Percentiles rank a stretch among this genome's conserved stretches.
phyloP scores from a whole-genome alignment of 1,284 basidiomycete species.

The Tylopilus microsporus region DNA sequence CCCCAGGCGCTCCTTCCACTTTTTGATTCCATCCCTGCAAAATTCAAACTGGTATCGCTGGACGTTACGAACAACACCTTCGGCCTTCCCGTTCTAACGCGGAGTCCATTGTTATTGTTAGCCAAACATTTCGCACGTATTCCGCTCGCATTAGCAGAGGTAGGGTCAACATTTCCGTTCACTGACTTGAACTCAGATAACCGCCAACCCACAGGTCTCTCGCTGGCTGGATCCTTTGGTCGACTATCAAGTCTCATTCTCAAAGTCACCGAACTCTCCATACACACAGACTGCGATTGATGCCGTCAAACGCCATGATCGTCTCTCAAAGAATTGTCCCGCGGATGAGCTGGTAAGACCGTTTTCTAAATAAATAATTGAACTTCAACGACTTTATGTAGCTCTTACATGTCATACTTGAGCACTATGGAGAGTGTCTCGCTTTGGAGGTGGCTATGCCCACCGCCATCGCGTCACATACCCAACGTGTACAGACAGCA shows the following conservation, averaged over 20 bases:
- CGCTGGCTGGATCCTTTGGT: conserved; percentile 5
- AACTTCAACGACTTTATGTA: too few species aligned
- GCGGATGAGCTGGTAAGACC: too few species aligned
- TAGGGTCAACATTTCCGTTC: too few species aligned
- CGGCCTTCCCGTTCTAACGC: conserved; percentile 5
- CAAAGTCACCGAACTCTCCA: background rate
- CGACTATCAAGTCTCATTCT: background rate
- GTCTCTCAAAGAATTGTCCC: background rate
- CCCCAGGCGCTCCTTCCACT: background rate
- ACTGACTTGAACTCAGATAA: background rate
- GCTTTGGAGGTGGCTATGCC: too few species aligned
- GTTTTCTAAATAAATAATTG: too few species aligned
- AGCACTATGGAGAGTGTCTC: too few species aligned
- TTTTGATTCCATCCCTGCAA: background rate
- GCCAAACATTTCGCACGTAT: background rate
- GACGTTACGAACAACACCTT: background rate
- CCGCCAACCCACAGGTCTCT: background rate
- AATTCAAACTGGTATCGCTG: conserved; percentile 2
- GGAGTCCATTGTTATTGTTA: background rate
- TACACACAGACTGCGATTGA: conserved; percentile 6
- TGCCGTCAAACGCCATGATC: background rate
- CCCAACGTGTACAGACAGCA: too few species aligned
- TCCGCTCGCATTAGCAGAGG: too few species aligned
- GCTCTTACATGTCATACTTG: too few species aligned
- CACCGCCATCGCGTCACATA: too few species aligned